phyloP scores from a whole-genome alignment of 2,329 filamentous ascomycete species.

The Arthrobotrys sinensis region DNA sequence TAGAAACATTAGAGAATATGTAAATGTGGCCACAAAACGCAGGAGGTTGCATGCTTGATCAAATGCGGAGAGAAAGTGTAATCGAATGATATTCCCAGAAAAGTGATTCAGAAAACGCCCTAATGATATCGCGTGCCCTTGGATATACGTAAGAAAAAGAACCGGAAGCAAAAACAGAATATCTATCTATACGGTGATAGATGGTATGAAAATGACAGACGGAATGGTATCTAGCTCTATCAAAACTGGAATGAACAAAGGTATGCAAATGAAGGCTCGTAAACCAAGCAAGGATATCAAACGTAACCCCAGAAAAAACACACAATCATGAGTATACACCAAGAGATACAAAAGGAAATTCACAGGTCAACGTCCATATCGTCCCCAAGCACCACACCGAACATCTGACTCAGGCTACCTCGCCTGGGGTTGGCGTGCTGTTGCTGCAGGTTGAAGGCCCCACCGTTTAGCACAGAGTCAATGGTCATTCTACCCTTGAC shows the following conservation, averaged over 20 bases:
- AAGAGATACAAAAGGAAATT: slow-evolving; percentile 22
- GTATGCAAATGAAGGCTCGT: not conserved
- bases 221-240: slow-evolving; percentile 30
- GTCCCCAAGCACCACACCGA: slow-evolving; percentile 45
- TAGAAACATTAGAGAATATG: slow-evolving; percentile 4
- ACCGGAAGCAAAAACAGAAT: not conserved
- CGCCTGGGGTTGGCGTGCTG: slow-evolving; percentile 25
- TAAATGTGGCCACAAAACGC: slow-evolving; percentile 16
- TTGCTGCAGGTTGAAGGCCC: slow-evolving; percentile 36
- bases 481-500: slow-evolving; percentile 58
- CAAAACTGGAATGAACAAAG: not conserved
- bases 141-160: slow-evolving; percentile 10
- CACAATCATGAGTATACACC: slow-evolving; percentile 10
- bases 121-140: slow-evolving; percentile 17
- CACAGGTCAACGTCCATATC: slow-evolving; percentile 58
- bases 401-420: slow-evolving; percentile 58
- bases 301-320: not conserved
- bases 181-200: slow-evolving; percentile 10
- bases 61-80: slow-evolving; percentile 3
- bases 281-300: slow-evolving; percentile 23
- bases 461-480: slow-evolving; percentile 53
- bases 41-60: slow-evolving; percentile 6
- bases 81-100: not conserved
- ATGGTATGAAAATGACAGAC: not conserved
- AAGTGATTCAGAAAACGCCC: slow-evolving; percentile 9